Conservation (phyloP, 106 monocot species). For the Chionographis japonica region DNA sequence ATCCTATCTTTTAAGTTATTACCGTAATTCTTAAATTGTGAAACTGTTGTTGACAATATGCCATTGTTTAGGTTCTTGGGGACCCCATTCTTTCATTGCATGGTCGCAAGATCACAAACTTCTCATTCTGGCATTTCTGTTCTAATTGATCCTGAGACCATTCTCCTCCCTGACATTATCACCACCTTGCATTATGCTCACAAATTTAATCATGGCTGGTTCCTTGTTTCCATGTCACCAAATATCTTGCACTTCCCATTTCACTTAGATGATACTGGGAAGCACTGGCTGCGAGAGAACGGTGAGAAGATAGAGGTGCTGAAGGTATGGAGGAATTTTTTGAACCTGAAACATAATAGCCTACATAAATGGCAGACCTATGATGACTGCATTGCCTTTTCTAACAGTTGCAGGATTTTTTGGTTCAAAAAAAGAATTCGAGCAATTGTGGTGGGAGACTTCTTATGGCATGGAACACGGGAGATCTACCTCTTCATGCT, state of each 20-base stretch:
- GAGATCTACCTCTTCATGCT: slow-evolving; percentile 39
- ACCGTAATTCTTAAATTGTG: not conserved
- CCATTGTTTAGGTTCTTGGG: slow-evolving; percentile 65
- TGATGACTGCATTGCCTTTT: slow-evolving; percentile 14
- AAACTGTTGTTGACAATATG: not conserved
- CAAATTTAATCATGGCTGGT: slow-evolving; percentile 68
- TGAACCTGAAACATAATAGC: not conserved
- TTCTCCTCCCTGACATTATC: slow-evolving; percentile 67
- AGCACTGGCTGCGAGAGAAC: slow-evolving; percentile 37
- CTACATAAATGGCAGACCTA: not conserved
- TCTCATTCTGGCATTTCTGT: slow-evolving; percentile 62
- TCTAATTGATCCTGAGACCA: slow-evolving; percentile 73
- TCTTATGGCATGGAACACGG: slow-evolving; percentile 82
- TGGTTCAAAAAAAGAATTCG: slow-evolving; percentile 20
- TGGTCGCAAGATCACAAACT: slow-evolving; percentile 72
- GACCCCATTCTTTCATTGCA: slow-evolving; percentile 87
- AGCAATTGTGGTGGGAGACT: slow-evolving; percentile 40
- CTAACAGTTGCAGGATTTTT: slow-evolving; percentile 56
- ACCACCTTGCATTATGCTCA: slow-evolving; percentile 36
- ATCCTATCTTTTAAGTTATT: not conserved
- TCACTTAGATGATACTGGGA: slow-evolving; percentile 37
- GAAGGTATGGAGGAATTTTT: slow-evolving; percentile 49
- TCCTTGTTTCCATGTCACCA: slow-evolving; percentile 52
- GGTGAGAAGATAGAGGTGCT: slow-evolving; percentile 31
- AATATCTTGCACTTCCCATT: slow-evolving; percentile 48